Base-by-base conservation (phyloP, 2,329 filamentous ascomycete genomes). In the Microcera coccophila region DNA sequence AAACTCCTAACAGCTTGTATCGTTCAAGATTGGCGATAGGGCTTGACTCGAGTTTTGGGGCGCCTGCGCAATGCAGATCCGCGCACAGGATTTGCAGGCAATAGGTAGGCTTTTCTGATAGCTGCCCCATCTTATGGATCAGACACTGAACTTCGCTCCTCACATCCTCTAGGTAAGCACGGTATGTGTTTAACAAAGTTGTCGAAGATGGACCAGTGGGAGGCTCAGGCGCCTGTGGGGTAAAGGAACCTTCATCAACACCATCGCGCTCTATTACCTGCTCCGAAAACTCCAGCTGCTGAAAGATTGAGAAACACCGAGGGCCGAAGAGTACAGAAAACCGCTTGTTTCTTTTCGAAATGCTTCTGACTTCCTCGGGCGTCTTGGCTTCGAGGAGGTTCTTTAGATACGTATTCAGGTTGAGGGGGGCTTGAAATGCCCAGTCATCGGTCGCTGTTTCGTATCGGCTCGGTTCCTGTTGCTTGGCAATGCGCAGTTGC, bases 261-360 rank as follows among this genome's bases (percentile, higher is more conserved):
- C 61, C 68, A 14, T 69, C 64, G 8, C 61, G 61, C 2, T 67
- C 59, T 4, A 68, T 53, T 2, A 59, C 41, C 3, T 62, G 57
- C 52, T 76, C 72, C 3, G 60, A 50, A 35, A 79, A 80, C 10
- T 72, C 75, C 4, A 81, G 62, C 11, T 67, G 66, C 12, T 61
- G 62, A 50, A 80, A 75, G 11, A 81, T 65, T 17, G 61, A 55
- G 35, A 73, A 70, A 38, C 74, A 75, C 4, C 72, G 69, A 4
- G 66, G 65, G 0, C 76, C 74, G 43, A 81, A 79, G 5, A 77
- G 65, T 2, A 79, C 71, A 19, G 64, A 62, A 41, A 80, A 81
- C 12, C 73, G 70, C 55, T 79, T 80, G 51, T 81, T 81, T 2
- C 76, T 64, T 40, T 74, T 74, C 2, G 76, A 75, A 26, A 81